phyloP scores from a whole-genome alignment of 345 rosid species.

The Adansonia digitata region DNA sequence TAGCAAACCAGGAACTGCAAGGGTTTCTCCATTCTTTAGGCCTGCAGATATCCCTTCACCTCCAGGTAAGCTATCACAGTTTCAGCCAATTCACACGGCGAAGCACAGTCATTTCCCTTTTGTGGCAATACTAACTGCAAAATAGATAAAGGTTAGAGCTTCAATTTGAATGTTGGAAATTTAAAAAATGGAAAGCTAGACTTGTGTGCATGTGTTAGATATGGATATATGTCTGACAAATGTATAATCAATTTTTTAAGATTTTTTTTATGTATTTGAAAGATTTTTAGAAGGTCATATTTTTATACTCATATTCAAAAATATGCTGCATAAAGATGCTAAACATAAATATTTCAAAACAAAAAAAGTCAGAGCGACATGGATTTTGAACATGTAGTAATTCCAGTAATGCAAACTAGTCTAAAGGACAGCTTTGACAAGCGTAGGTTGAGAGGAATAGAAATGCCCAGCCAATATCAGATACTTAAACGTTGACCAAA shows the following conservation, averaged over 20 bases:
- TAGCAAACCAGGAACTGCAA: background rate
- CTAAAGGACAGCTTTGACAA: background rate
- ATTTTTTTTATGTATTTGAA: too few relatives aligned
- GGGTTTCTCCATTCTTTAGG: conserved; percentile 21
- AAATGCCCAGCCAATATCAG: background rate
- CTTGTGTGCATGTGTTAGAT: too few relatives aligned
- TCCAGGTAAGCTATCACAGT: conserved; percentile 60
- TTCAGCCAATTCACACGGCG: conserved; percentile 62
- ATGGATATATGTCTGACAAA: too few relatives aligned
- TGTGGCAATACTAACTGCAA: conserved; percentile 59
- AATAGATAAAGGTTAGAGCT: background rate
- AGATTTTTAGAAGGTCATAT: too few relatives aligned
- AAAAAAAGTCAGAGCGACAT: too few relatives aligned
- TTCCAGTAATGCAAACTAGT: background rate
- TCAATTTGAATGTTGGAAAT: background rate
- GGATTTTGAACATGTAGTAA: background rate
- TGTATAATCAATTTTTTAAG: too few relatives aligned
- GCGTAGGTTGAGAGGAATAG: background rate
- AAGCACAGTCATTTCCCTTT: conserved; percentile 27
- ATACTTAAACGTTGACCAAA: background rate
- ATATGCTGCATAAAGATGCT: too few relatives aligned
- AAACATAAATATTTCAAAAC: too few relatives aligned
- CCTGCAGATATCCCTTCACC: conserved; percentile 52
- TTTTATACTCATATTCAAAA: too few relatives aligned
- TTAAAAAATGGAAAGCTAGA: too few relatives aligned